Conservation (phyloP, 2,329 filamentous ascomycete species). For the Seiridium unicorne region DNA sequence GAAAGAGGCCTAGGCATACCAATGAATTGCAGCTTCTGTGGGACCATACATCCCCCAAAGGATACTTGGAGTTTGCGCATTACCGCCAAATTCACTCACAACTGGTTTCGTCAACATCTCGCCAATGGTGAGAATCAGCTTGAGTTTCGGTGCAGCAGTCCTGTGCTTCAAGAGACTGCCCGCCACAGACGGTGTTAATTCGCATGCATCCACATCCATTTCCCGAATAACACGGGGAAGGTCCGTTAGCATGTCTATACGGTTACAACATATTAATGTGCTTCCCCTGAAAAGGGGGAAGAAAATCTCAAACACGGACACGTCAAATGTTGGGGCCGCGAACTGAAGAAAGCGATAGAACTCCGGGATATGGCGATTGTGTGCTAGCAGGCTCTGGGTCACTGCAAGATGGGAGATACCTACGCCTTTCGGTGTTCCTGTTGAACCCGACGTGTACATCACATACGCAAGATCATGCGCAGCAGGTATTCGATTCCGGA, state of each 20-base stretch:
- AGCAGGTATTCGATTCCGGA: neutral
- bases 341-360: conserved; percentile 88
- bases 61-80: conserved; percentile 52
- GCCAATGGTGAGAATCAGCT: conserved; percentile 79
- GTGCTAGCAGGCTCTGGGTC: conserved; percentile 79
- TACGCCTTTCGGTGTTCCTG: conserved; percentile 86
- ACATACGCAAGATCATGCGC: conserved; percentile 70
- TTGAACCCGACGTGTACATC: conserved; percentile 92
- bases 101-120: conserved; percentile 85
- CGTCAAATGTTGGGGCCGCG: conserved; percentile 89
- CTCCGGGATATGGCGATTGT: conserved; percentile 71
- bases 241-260: conserved; percentile 71
- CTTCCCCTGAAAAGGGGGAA: conserved; percentile 74
- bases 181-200: conserved; percentile 86
- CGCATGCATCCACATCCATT: conserved; percentile 76
- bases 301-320: conserved; percentile 93
- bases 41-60: conserved; percentile 94
- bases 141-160: conserved; percentile 64
- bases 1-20: conserved; percentile 34
- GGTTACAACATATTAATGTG: conserved; percentile 71
- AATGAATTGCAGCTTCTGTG: conserved; percentile 90
- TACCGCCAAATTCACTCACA: conserved; percentile 74
- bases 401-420: conserved; percentile 76
- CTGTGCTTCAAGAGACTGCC: conserved; percentile 72
- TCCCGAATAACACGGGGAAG: conserved; percentile 64